A percentile compares a stretch with the other conserved stretches of the same genome.
Evolutionary conservation across 768 basidiomycete genomes (phyloP).

Genomic region (Mycena galopus): DNA sequence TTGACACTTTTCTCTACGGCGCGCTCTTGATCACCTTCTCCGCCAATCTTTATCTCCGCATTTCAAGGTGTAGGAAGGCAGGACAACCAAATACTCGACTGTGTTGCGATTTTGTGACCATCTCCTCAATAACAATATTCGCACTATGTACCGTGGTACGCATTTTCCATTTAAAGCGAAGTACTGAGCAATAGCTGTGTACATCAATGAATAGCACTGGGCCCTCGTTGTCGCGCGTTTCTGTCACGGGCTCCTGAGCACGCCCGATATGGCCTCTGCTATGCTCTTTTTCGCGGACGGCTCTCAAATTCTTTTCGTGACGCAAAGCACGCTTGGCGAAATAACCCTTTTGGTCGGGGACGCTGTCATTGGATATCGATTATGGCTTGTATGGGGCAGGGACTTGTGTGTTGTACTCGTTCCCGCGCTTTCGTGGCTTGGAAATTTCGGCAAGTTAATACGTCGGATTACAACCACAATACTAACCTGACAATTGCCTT

Average conservation of each 20-base stretch:
- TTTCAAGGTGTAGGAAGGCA: background rate
- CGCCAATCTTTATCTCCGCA: background rate
- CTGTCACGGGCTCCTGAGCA: background rate
- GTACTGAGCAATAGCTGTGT: background rate
- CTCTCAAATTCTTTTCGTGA: background rate
- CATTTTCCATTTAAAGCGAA: background rate
- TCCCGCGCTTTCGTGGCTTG: background rate
- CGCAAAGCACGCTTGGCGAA: background rate
- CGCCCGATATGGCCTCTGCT: background rate
- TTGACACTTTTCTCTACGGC: background rate
- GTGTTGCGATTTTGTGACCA: background rate
- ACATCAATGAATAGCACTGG: slow-evolving; percentile 8
- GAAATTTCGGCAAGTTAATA: background rate
- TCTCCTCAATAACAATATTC: background rate
- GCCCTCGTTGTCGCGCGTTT: background rate
- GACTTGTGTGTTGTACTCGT: background rate
- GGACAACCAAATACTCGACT: background rate
- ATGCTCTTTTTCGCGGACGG: background rate
- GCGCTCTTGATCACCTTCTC: background rate
- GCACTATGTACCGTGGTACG: background rate
- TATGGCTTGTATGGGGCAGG: background rate
- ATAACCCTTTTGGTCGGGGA: too few species aligned
- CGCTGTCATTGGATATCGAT: background rate
- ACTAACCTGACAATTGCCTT: background rate
- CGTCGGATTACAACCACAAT: too few species aligned